Evolutionary conservation across 805 yeast genomes (phyloP).

Genomic region (Yarrowia hollandica): DNA sequence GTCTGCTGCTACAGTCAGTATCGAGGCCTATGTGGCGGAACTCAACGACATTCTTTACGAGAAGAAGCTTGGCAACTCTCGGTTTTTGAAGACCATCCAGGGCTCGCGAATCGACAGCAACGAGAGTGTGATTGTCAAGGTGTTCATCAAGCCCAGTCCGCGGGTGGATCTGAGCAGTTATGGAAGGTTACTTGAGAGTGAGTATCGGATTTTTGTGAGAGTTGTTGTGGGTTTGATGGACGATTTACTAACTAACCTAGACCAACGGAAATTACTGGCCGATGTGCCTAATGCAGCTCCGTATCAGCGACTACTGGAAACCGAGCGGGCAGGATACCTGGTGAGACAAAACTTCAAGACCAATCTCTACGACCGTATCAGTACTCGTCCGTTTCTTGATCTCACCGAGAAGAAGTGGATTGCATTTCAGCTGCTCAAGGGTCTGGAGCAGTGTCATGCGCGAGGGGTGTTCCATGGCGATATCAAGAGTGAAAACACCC

Average conservation of each 20-base stretch:
- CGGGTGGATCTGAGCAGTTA: conserved; percentile 35
- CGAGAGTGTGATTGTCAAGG: conserved; percentile 75
- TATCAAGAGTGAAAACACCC: conserved; percentile 82
- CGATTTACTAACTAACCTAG: conserved; percentile 36
- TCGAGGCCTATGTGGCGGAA: conserved; percentile 85
- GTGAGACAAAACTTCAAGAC: conserved; percentile 78
- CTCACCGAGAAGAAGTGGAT: conserved; percentile 81
- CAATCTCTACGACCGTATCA: conserved; percentile 80
- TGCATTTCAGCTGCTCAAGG: conserved; percentile 72
- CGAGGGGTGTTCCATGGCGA: conserved; percentile 78
- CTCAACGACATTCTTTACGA: conserved; percentile 73
- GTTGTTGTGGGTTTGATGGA: conserved; percentile 1
- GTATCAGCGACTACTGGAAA: conserved; percentile 72
- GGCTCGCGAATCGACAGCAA: conserved; percentile 60
- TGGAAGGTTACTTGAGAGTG: conserved; percentile 35
- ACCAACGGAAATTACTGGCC: conserved; percentile 46
- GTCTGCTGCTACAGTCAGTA: conserved; percentile 86
- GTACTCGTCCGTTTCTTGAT: conserved; percentile 84
- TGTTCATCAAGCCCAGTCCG: conserved; percentile 73
- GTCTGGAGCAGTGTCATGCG: conserved; percentile 63
- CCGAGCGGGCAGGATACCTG: conserved; percentile 88
- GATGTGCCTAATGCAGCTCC: conserved; percentile 66
- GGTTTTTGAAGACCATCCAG: conserved; percentile 82
- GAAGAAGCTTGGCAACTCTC: conserved; percentile 71
- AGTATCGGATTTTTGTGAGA: conserved; percentile 16